Conservation (phyloP, 768 basidiomycete species). For the Agrocybe praecox region DNA sequence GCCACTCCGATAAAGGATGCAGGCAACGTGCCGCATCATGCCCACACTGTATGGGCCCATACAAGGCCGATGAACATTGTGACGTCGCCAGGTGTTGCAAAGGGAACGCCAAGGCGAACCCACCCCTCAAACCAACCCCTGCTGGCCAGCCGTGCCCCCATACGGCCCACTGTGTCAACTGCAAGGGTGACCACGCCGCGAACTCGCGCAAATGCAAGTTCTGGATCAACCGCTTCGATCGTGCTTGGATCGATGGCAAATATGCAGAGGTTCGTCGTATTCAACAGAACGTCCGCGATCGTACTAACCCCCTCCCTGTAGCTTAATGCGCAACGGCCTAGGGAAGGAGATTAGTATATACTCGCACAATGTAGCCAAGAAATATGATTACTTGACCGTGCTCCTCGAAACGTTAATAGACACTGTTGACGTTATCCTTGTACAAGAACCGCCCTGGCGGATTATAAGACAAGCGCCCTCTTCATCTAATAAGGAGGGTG, state of each 20-base stretch:
- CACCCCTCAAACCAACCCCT: too few species aligned
- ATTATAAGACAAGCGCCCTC: not conserved
- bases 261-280: not conserved
- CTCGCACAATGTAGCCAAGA: not conserved
- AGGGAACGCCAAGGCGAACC: too few species aligned
- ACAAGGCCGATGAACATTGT: too few species aligned
- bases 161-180: not conserved
- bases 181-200: not conserved
- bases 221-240: not conserved
- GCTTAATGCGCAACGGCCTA: too few species aligned
- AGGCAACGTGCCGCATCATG: too few species aligned
- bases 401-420: not conserved
- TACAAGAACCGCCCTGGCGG: not conserved
- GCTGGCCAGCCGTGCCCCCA: not conserved
- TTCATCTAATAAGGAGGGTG: not conserved
- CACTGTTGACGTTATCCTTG: not conserved
- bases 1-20: too few species aligned
- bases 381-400: not conserved
- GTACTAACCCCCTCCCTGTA: too few species aligned
- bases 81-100: too few species aligned
- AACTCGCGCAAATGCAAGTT: not conserved
- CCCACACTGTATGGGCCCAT: too few species aligned
- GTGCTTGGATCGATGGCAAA: too few species aligned
- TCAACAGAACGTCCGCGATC: not conserved
- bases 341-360: not conserved